Conservation (phyloP, 345 rosid genomes). For the Draba incana region DNA sequence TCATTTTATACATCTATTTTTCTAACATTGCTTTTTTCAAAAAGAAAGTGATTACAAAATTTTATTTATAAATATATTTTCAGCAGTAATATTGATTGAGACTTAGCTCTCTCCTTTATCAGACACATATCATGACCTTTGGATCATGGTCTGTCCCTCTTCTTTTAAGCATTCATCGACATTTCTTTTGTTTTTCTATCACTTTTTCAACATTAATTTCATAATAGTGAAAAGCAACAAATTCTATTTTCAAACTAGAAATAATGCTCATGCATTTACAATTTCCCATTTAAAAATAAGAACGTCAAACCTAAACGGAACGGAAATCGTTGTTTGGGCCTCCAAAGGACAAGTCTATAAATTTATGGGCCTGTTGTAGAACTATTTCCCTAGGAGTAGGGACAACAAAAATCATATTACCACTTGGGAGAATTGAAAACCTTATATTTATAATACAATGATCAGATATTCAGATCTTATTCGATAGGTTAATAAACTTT, state of each 20-base stretch:
- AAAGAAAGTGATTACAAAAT: conserved; percentile 11
- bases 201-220: conserved; percentile 29
- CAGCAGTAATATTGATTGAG: conserved; percentile 50
- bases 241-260: conserved; percentile 8
- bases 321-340: conserved; percentile 3
- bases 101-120: conserved; percentile 56
- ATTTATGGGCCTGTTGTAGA: neutral
- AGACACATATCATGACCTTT: conserved; percentile 66
- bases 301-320: conserved; percentile 1
- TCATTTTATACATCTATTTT: conserved; percentile 13
- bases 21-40: conserved; percentile 6
- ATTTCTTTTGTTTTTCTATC: conserved; percentile 24
- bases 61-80: conserved; percentile 28
- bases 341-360: neutral
- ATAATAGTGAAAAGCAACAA: conserved; percentile 19
- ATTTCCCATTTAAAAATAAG: neutral
- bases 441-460: too few relatives aligned
- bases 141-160: conserved; percentile 62
- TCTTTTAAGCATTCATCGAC: conserved; percentile 29
- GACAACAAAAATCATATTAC: neutral
- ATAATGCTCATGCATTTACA: neutral
- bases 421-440: neutral
- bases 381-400: neutral
- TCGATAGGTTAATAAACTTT: too few relatives aligned
- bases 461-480: too few relatives aligned